Conservation (phyloP, 2,329 filamentous ascomycete species). For the Paracoccidioides brasiliensis region DNA sequence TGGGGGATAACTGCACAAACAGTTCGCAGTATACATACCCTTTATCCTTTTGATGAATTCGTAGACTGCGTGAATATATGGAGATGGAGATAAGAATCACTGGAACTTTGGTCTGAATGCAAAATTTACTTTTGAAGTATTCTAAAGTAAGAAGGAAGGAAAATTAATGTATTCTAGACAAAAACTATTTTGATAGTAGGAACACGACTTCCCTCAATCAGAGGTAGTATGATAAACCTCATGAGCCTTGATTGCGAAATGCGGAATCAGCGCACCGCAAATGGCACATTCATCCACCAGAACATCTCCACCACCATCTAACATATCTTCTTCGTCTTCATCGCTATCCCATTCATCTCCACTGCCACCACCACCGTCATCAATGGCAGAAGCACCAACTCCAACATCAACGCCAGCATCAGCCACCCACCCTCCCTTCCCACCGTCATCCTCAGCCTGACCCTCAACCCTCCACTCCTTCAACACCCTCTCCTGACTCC, state of each 20-base stretch:
- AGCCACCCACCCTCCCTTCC: not conserved
- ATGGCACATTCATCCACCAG: slow-evolving; percentile 25
- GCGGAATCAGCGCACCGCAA: slow-evolving; percentile 36
- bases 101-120: too few species aligned
- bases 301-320: slow-evolving; percentile 10
- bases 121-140: too few species aligned
- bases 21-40: too few species aligned
- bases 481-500: slow-evolving; percentile 47
- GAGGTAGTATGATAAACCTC: slow-evolving; percentile 32
- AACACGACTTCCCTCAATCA: slow-evolving; percentile 9
- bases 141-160: too few species aligned
- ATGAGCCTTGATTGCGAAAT: slow-evolving; percentile 40
- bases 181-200: too few species aligned
- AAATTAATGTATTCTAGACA: too few species aligned
- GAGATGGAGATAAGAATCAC: too few species aligned
- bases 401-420: not conserved
- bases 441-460: not conserved
- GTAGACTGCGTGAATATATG: too few species aligned
- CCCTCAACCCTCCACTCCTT: slow-evolving; percentile 14
- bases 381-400: not conserved
- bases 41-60: too few species aligned
- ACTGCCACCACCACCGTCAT: slow-evolving; percentile 11
- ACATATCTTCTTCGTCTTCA: slow-evolving; percentile 21
- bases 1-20: too few species aligned
- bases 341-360: slow-evolving; percentile 24